Conservation (phyloP, 345 rosid genomes). For the Diplotaxis tenuifolia region DNA sequence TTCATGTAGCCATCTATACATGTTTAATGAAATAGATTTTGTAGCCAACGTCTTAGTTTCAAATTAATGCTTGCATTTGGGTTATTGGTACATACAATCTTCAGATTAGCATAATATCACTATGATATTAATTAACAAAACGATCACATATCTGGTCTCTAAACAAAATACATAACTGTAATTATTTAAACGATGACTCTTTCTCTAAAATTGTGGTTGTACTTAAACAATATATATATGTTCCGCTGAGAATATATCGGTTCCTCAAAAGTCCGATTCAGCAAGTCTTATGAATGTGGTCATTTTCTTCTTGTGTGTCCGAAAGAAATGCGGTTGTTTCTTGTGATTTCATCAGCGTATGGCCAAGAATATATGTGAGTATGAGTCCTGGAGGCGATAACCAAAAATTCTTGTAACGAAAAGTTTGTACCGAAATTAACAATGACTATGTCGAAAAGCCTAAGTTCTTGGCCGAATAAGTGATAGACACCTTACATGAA, state of each 20-base stretch:
- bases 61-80: background rate
- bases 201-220: background rate
- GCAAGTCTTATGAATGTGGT: background rate
- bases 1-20: background rate
- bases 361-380: background rate
- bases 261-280: background rate
- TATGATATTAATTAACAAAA: background rate
- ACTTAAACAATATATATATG: background rate
- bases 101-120: background rate
- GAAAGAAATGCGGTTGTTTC: background rate
- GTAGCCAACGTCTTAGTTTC: background rate
- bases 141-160: background rate
- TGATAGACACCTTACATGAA: background rate
- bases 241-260: background rate
- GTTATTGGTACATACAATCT: background rate
- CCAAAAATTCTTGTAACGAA: background rate
- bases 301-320: background rate
- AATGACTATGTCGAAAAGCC: background rate
- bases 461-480: background rate
- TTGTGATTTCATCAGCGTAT: background rate
- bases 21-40: slow-evolving; percentile 8
- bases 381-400: background rate
- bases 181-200: background rate
- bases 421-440: background rate
- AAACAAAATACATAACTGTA: background rate